These are phyloP conservation scores for Picea sitchensis DNA, from an alignment of 75 land plant species.

Conservation along the genomic window DNA sequence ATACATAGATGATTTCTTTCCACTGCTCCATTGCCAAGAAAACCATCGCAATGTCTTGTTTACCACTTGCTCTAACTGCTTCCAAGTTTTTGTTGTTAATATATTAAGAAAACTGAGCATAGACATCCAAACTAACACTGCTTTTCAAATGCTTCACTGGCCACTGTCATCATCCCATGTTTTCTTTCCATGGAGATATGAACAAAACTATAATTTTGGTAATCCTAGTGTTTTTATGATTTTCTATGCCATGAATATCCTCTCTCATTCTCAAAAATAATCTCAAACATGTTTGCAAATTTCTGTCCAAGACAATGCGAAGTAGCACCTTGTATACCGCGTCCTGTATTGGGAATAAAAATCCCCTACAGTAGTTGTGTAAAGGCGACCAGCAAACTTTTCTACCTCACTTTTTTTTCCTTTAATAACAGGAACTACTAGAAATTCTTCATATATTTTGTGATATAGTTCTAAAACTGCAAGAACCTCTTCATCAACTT, in stretches of 20 bases:
- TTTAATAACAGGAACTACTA: constrained; percentile 92
- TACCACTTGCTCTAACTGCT: too few relatives aligned
- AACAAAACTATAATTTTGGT: too few relatives aligned
- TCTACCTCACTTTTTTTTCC: constrained; percentile 96
- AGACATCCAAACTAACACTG: too few relatives aligned
- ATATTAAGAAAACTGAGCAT: too few relatives aligned
- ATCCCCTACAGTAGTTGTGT: constrained; percentile 99
- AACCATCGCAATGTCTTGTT: too few relatives aligned
- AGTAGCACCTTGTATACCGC: constrained; percentile 98
- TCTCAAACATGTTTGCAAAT: constrained; percentile 98
- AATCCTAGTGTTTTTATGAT: too few relatives aligned
- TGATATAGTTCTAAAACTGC: constrained; percentile 83
- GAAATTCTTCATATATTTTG: constrained; percentile 87
- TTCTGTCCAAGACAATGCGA: constrained; percentile 99
- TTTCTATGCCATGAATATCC: constrained; percentile 27
- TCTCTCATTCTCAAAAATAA: constrained; percentile 89
- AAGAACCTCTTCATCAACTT: constrained; percentile 46
- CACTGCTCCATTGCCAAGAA: too few relatives aligned
- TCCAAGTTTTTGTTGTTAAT: too few relatives aligned
- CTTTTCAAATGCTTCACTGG: too few relatives aligned
- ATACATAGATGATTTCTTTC: too few relatives aligned
- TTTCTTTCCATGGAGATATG: too few relatives aligned
- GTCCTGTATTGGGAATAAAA: constrained; percentile 93
- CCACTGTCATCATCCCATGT: too few relatives aligned
- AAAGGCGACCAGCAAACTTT: constrained; percentile 98